phyloP scores from a whole-genome alignment of 805 yeast genomes.

The Nakazawaea molendinolei region DNA sequence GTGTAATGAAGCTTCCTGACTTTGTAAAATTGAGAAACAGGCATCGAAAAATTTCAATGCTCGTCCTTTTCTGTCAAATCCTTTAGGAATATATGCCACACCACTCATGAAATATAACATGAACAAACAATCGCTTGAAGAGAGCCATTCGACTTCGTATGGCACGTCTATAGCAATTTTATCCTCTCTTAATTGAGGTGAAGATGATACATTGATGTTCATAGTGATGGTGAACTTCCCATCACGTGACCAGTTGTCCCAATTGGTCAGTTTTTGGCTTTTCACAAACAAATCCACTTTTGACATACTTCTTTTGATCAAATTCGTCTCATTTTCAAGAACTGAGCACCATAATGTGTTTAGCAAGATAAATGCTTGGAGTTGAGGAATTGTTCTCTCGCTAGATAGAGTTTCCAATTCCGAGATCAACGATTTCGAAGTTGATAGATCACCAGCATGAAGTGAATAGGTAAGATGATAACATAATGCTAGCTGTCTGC shows the following conservation, averaged over 20 bases:
- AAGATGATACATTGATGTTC: background rate
- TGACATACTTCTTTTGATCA: constrained; percentile 21
- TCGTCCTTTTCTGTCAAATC: constrained; percentile 27
- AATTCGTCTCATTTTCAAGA: constrained; percentile 21
- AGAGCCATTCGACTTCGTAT: constrained; percentile 31
- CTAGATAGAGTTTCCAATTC: constrained; percentile 14
- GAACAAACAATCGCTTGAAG: constrained; percentile 35
- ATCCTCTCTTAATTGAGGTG: background rate
- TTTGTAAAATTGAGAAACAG: constrained; percentile 20
- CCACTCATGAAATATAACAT: constrained; percentile 37
- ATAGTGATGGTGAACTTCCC: constrained; percentile 19
- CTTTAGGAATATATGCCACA: constrained; percentile 28
- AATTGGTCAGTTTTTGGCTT: constrained; percentile 17
- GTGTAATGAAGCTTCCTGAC: constrained; percentile 17
- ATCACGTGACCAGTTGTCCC: constrained; percentile 26
- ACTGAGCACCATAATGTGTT: constrained; percentile 22
- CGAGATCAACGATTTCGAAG: constrained; percentile 16
- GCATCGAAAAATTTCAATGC: constrained; percentile 30
- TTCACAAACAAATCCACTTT: constrained; percentile 20
- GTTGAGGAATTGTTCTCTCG: constrained; percentile 22
- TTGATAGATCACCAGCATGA: constrained; percentile 22
- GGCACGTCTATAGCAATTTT: constrained; percentile 15
- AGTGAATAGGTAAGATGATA: constrained; percentile 26
- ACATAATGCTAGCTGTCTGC: constrained; percentile 21
- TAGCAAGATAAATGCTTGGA: constrained; percentile 26